These are phyloP conservation scores for Oryza nivara DNA, from an alignment of 176 grass and related monocot species.

Conservation along the genomic window DNA sequence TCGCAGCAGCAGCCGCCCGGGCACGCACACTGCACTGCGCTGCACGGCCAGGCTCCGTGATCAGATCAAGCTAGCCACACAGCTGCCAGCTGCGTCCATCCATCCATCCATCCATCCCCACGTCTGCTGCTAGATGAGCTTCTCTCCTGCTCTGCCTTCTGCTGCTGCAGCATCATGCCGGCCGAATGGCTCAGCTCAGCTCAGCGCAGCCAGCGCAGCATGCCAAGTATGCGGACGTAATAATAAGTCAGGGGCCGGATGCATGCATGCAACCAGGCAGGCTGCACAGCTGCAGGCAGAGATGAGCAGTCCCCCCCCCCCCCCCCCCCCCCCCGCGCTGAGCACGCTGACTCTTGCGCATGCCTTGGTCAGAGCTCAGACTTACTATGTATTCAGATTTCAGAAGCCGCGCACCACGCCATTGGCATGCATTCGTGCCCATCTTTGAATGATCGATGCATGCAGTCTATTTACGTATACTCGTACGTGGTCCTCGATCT, in stretches of 20 bases:
- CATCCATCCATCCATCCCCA: neutral
- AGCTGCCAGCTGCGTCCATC: neutral
- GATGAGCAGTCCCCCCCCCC: constrained; percentile 14
- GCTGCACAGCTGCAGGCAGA: neutral
- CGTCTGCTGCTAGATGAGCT: neutral
- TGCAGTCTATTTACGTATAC: neutral
- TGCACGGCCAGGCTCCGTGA: neutral
- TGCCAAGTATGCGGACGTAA: neutral
- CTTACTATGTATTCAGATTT: neutral
- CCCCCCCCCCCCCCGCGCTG: neutral
- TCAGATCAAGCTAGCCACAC: neutral
- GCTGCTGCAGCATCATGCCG: neutral
- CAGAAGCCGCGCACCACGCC: neutral
- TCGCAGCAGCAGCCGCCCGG: no score
- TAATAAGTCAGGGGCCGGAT: neutral
- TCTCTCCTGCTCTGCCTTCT: neutral
- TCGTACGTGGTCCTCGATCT: constrained; percentile 29
- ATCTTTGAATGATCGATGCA: constrained; percentile 29
- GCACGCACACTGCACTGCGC: no score
- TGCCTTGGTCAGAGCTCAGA: constrained; percentile 30
- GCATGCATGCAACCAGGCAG: neutral
- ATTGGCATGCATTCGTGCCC: constrained; percentile 13
- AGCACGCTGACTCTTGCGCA: neutral
- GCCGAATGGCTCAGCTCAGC: neutral
- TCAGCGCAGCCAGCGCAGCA: neutral